Conservation (phyloP, 2,329 filamentous ascomycete species). For the Penicillium sumatraense region DNA sequence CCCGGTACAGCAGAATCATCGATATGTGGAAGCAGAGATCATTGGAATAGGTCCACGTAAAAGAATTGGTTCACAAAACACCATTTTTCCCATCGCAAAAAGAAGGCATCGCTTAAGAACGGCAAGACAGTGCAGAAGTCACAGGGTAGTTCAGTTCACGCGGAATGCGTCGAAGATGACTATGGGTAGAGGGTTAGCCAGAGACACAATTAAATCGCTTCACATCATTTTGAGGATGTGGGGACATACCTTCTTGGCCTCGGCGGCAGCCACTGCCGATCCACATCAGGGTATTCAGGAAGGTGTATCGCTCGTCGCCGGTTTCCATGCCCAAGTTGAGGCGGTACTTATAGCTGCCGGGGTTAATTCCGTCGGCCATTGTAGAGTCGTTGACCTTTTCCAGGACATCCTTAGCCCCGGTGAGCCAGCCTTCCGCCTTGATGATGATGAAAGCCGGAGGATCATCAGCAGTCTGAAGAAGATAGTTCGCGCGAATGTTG, state of each 20-base stretch:
- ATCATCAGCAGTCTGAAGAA: slow-evolving; percentile 57
- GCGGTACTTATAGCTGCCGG: slow-evolving; percentile 55
- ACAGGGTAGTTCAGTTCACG: slow-evolving; percentile 32
- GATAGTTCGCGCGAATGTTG: slow-evolving; percentile 49
- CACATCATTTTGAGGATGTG: background rate
- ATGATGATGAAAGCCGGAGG: slow-evolving; percentile 55
- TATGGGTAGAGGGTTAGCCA: slow-evolving; percentile 16
- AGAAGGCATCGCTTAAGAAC: slow-evolving; percentile 29
- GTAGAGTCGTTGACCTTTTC: slow-evolving; percentile 52
- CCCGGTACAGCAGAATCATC: background rate
- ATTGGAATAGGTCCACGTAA: slow-evolving; percentile 11
- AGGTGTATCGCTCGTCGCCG: slow-evolving; percentile 54
- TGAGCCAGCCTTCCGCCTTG: slow-evolving; percentile 53
- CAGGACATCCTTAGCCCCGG: slow-evolving; percentile 53
- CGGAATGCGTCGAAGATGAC: slow-evolving; percentile 45
- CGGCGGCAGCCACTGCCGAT: slow-evolving; percentile 54
- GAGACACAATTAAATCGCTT: background rate
- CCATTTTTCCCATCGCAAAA: slow-evolving; percentile 28
- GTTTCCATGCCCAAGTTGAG: slow-evolving; percentile 55
- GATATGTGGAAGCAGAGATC: background rate
- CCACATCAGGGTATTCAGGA: slow-evolving; percentile 57
- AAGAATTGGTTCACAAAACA: slow-evolving; percentile 22
- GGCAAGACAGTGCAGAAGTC: slow-evolving; percentile 16
- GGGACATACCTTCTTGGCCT: slow-evolving; percentile 47
- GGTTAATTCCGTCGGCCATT: slow-evolving; percentile 52